These are phyloP conservation scores for Castanospermum australe DNA, from an alignment of 306 rosid genomes.

Conservation along the genomic window DNA sequence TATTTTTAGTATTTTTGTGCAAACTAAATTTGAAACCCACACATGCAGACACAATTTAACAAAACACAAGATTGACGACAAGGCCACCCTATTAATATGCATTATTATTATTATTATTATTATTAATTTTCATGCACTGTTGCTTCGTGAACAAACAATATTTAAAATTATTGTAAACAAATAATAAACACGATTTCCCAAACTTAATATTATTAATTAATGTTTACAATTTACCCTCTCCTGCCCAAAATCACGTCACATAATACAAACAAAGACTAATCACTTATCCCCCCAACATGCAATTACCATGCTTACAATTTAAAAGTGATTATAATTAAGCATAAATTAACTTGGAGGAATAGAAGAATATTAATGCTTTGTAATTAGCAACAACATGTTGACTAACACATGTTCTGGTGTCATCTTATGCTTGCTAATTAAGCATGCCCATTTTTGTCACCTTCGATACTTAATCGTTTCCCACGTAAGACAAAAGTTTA, in stretches of 20 bases:
- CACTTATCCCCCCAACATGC: neutral
- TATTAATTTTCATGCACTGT: neutral
- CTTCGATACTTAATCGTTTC: neutral
- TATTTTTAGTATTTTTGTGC: too few species aligned
- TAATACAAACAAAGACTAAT: neutral
- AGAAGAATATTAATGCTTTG: neutral
- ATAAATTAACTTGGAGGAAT: neutral
- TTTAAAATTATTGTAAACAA: neutral
- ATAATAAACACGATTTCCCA: neutral
- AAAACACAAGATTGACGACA: neutral
- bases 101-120: too few species aligned
- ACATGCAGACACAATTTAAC: neutral
- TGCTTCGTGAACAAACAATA: neutral
- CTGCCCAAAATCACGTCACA: neutral
- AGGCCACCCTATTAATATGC: neutral
- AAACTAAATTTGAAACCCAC: too few species aligned
- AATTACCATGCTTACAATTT: neutral
- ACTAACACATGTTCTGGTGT: constrained; percentile 16
- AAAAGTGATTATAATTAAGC: neutral
- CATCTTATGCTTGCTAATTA: neutral
- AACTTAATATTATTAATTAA: neutral
- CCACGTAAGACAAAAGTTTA: neutral
- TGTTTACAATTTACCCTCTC: neutral
- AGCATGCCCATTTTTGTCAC: constrained; percentile 29
- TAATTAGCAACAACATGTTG: constrained; percentile 16